Evolutionary conservation across 768 basidiomycete genomes (phyloP).

Genomic region (Xerocomellus dryophilus): DNA sequence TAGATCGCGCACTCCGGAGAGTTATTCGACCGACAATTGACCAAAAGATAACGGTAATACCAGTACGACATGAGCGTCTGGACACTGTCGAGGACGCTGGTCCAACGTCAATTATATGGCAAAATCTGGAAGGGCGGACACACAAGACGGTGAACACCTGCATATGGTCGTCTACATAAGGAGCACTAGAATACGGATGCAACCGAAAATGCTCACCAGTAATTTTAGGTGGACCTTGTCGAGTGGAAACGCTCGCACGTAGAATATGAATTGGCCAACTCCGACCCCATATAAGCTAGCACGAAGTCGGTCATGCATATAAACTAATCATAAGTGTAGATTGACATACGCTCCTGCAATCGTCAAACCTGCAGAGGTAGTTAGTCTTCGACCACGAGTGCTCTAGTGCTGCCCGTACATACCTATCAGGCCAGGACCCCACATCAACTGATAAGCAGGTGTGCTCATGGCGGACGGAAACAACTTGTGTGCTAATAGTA

Average conservation of each 20-base stretch:
- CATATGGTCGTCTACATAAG: neutral
- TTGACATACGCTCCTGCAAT: conserved; percentile 15
- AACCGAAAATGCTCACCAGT: conserved; percentile 7
- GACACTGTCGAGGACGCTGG: conserved; percentile 9
- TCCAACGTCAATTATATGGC: neutral
- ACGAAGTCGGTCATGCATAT: neutral
- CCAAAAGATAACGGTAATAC: neutral
- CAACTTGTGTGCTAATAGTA: neutral
- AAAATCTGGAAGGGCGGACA: neutral
- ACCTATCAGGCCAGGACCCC: conserved; percentile 22
- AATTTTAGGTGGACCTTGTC: conserved; percentile 10
- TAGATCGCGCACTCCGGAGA: neutral
- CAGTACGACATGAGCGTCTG: neutral
- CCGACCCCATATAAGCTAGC: conserved; percentile 20
- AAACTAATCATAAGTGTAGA: neutral
- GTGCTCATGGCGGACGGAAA: conserved; percentile 5
- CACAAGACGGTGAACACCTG: conserved; percentile 14
- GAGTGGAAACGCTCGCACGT: conserved; percentile 15
- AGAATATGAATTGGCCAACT: conserved; percentile 19
- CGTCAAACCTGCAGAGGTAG: conserved; percentile 18
- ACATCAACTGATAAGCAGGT: neutral
- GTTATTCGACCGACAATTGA: conserved; percentile 8
- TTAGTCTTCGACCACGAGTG: neutral
- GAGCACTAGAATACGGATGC: neutral
- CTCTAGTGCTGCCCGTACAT: neutral